Percentiles rank a stretch among this genome's conserved stretches.
Evolutionary conservation across 352 stramenopile species (phyloP).

Genomic region (Phytophthora boehmeriae): DNA sequence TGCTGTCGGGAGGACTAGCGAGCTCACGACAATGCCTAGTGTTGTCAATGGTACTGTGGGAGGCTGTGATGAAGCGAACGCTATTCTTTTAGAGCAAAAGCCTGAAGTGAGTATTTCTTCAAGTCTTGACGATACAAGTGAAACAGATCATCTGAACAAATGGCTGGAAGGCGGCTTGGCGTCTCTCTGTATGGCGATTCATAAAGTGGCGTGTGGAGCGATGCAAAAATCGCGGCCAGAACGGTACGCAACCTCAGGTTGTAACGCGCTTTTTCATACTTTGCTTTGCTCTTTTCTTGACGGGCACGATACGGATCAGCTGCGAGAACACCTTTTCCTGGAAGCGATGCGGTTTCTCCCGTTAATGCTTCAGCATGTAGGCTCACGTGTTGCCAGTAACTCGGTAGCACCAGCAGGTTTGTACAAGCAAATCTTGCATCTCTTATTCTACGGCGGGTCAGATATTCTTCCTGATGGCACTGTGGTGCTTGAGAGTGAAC

Average conservation of each 20-base stretch:
- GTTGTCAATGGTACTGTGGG: conserved; percentile 19
- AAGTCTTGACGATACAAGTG: conserved; percentile 16
- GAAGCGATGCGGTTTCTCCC: conserved; percentile 78
- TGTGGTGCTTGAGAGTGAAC: conserved; percentile 74
- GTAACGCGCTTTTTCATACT: conserved; percentile 82
- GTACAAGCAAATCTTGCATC: conserved; percentile 55
- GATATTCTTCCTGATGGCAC: conserved; percentile 71
- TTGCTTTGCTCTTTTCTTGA: conserved; percentile 78
- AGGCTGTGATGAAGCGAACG: conserved; percentile 24
- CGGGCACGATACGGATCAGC: conserved; percentile 58
- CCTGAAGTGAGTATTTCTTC: conserved; percentile 14
- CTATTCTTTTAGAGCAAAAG: conserved; percentile 42
- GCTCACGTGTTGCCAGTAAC: conserved; percentile 29
- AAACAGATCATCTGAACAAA: conserved; percentile 40
- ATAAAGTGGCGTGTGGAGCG: conserved; percentile 81
- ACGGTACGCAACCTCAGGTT: conserved; percentile 76
- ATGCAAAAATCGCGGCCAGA: conserved; percentile 87
- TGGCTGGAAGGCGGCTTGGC: conserved; percentile 75
- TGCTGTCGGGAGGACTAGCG: conserved; percentile 24
- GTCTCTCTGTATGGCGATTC: conserved; percentile 85
- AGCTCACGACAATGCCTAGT: not conserved
- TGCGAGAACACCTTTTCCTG: conserved; percentile 70
- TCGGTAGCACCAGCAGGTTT: conserved; percentile 24
- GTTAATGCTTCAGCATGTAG: conserved; percentile 71
- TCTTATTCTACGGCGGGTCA: conserved; percentile 78